These are phyloP conservation scores for Neoboletus magnificus DNA, from an alignment of 768 basidiomycete species.

Conservation along the genomic window DNA sequence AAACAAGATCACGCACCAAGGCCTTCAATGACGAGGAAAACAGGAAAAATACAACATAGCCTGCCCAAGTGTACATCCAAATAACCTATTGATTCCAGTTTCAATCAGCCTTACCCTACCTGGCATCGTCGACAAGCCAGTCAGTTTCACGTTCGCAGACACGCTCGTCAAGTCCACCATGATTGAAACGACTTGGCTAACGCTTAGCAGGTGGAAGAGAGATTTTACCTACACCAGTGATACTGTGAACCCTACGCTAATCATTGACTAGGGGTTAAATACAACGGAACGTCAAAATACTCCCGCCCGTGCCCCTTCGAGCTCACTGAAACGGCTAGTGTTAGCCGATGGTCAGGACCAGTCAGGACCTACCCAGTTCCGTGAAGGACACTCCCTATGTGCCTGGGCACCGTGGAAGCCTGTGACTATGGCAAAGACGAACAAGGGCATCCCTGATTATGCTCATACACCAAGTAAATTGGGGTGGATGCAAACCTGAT, in stretches of 20 bases:
- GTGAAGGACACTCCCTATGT: no score
- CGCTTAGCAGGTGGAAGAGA: background rate
- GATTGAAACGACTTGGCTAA: background rate
- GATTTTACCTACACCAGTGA: background rate
- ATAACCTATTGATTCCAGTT: background rate
- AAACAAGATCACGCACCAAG: background rate
- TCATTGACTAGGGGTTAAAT: background rate
- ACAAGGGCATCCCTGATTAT: background rate
- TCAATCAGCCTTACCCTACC: background rate
- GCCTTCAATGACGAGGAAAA: constrained; percentile 8
- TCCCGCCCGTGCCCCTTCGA: no score
- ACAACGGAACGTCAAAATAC: background rate
- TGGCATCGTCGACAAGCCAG: background rate
- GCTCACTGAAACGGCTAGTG: no score
- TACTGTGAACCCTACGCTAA: background rate
- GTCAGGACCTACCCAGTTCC: no score
- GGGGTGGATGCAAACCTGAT: no score
- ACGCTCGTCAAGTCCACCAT: background rate
- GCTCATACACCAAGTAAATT: constrained; percentile 60
- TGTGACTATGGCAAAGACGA: constrained; percentile 23
- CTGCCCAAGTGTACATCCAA: constrained; percentile 11
- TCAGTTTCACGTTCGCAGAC: background rate
- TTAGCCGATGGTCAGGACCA: no score
- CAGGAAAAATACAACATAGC: constrained; percentile 6
- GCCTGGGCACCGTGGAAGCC: constrained; percentile 74